Base-by-base conservation (phyloP, 164 flowering plant species). In the Hamamelis virginiana region DNA sequence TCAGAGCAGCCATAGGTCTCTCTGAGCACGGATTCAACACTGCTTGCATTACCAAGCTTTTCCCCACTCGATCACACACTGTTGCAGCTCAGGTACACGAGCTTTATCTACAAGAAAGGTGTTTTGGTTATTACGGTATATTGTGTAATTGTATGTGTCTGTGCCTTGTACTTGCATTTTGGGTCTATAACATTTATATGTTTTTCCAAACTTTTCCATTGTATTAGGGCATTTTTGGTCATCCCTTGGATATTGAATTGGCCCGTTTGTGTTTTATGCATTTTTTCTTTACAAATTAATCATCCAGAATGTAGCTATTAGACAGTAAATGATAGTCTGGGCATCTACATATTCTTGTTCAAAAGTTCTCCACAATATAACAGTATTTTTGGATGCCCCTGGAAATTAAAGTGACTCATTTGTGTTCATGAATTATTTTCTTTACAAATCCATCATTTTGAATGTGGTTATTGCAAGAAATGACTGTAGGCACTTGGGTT, bases 21-120 rank as follows among this genome's bases (percentile, higher is more conserved):
- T 89, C 97, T 5, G 96, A 92, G 84, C 94, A 92, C 80, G 97
- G 96, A 47, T 92, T 92, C 75, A 90, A 91, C 61, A 91, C 97
- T 27, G 97, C 94, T 76, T 92, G 97, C 80, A 86, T 92, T 73
- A 92, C 97, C 58, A 92, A 92, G 84, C 94, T 92, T 45, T 91
- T 91, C 52, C 97, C 97, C 0, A 91, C 96, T 33, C 88, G 93
- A 4, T 92, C 97, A 1, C 97, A 92, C 71, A 92, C 97, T 1
- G 94, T 92, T 62, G 97, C 97, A 0, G 96, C 97, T 28, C 97
- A 92, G 92, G 94, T 92, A 63, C 59, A 27, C 13, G 22, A 16
- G 8, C 12, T 55, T 33, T 41, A 51, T 38, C 48, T 53, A 9
- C 16, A 57, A 26, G 25, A 1, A 9, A 28, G 6, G 6, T 2